A percentile compares a stretch with the other conserved stretches of the same genome.
These are phyloP conservation scores for Epithele typhae DNA, from an alignment of 768 basidiomycete species.

Conservation along the genomic window DNA sequence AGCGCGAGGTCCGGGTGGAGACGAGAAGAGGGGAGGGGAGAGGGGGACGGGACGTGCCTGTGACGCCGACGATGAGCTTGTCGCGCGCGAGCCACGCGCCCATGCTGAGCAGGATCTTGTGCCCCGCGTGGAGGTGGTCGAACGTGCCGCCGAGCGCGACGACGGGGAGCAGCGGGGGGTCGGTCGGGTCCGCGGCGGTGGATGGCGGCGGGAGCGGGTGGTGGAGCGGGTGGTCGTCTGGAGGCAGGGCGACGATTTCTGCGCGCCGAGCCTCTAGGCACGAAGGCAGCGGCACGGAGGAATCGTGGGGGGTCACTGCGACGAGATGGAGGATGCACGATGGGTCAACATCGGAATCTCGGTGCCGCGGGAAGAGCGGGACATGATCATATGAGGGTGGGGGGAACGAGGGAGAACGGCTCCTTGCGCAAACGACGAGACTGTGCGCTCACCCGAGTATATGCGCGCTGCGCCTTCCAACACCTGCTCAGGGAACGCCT, in stretches of 20 bases:
- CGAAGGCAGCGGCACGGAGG: too few relatives aligned
- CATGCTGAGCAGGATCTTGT: conserved; percentile 95
- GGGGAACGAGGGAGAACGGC: too few relatives aligned
- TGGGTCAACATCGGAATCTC: too few relatives aligned
- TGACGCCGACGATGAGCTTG: conserved; percentile 89
- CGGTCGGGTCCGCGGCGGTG: conserved; percentile 5
- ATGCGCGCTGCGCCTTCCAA: conserved; percentile 32
- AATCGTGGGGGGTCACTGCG: too few relatives aligned
- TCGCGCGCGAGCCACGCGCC: conserved; percentile 72
- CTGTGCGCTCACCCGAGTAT: conserved; percentile 16
- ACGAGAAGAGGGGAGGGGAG: neutral
- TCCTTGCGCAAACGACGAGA: neutral
- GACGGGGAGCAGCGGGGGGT: conserved; percentile 47
- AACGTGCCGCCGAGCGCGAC: conserved; percentile 94
- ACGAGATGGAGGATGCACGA: too few relatives aligned
- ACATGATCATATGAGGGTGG: too few relatives aligned
- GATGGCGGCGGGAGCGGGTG: conserved; percentile 8
- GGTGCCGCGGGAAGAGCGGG: conserved; percentile 4
- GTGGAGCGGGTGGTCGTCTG: conserved; percentile 14
- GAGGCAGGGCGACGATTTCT: conserved; percentile 13
- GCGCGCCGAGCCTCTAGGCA: too few relatives aligned
- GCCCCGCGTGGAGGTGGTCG: conserved; percentile 95
- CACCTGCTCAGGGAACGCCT: conserved; percentile 35
- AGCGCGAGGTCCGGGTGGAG: neutral
- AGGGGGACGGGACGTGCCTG: conserved; percentile 44